These are phyloP conservation scores for Eutypa lata DNA, from an alignment of 2,329 filamentous ascomycete genomes.

Conservation along the genomic window DNA sequence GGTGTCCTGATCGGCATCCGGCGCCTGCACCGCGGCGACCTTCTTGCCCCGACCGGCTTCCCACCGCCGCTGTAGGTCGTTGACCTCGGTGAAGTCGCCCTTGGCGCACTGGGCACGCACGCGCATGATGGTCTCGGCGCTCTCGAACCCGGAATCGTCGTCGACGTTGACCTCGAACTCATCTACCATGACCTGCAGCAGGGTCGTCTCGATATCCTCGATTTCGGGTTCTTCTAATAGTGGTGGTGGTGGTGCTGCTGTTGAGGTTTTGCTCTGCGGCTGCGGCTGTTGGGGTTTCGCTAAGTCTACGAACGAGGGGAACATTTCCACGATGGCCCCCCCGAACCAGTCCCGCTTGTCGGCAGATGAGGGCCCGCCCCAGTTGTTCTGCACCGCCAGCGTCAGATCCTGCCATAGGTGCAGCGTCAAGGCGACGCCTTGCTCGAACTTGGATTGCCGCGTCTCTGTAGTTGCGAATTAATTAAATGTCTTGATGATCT, in stretches of 20 bases:
- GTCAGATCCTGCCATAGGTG: conserved; percentile 86
- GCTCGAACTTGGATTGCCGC: conserved; percentile 71
- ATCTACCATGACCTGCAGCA: conserved; percentile 89
- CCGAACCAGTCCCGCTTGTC: conserved; percentile 98
- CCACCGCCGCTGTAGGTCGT: conserved; percentile 61
- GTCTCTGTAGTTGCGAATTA: conserved; percentile 40
- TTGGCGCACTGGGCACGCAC: conserved; percentile 62
- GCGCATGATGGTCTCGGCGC: conserved; percentile 70
- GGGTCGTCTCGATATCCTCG: conserved; percentile 77
- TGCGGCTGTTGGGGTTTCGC: conserved; percentile 18
- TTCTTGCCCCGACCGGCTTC: conserved; percentile 58
- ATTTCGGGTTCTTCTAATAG: conserved; percentile 61
- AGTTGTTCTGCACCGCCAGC: conserved; percentile 80
- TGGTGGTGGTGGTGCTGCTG: conserved; percentile 3
- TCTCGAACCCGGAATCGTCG: conserved; percentile 75
- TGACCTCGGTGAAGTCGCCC: conserved; percentile 64
- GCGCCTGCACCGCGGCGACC: conserved; percentile 37
- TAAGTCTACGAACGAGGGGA: conserved; percentile 59
- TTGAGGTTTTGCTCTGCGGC: conserved; percentile 19
- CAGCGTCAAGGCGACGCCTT: conserved; percentile 79
- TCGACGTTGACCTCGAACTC: conserved; percentile 94
- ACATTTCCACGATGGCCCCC: conserved; percentile 79
- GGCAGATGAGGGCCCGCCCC: conserved; percentile 77
- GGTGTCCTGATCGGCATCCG: conserved; percentile 31
- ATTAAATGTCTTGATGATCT: too few relatives aligned